Evolutionary conservation across 306 rosid genomes (phyloP).

Genomic region (Crotalaria pallida): DNA sequence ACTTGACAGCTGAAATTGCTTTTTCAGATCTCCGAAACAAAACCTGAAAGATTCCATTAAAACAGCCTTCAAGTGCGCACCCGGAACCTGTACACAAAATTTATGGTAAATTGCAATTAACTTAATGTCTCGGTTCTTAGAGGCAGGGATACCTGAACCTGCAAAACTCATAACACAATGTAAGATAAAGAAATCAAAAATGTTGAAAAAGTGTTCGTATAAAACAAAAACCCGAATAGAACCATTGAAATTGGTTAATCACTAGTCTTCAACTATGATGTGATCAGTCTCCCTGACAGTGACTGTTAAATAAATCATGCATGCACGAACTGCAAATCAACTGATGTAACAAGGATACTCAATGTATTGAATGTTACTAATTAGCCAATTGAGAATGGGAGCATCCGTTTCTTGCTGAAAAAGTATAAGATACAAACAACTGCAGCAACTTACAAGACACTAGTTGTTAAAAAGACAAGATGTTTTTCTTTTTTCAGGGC

Average conservation of each 20-base stretch:
- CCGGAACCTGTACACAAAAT: too few species aligned
- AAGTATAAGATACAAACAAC: background rate
- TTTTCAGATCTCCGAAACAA: background rate
- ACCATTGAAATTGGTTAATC: slow-evolving; percentile 35
- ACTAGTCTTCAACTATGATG: slow-evolving; percentile 33
- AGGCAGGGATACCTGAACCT: too few species aligned
- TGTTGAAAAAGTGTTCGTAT: too few species aligned
- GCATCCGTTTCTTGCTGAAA: background rate
- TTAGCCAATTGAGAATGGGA: background rate
- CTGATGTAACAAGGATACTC: background rate
- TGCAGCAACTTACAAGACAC: background rate
- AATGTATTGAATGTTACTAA: background rate
- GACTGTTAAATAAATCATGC: slow-evolving; percentile 31
- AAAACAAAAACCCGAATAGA: slow-evolving; percentile 26
- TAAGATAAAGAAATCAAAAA: background rate
- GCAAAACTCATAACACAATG: too few species aligned
- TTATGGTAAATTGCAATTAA: too few species aligned
- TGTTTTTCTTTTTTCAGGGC: background rate
- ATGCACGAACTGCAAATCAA: slow-evolving; percentile 22
- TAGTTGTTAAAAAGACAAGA: background rate
- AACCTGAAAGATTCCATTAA: slow-evolving; percentile 29
- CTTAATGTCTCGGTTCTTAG: too few species aligned
- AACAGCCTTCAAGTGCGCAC: slow-evolving; percentile 25
- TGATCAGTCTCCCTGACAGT: slow-evolving; percentile 39
- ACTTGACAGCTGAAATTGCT: slow-evolving; percentile 3